These are phyloP conservation scores for Lanmaoa rubissima DNA, from an alignment of 768 basidiomycete species.

Conservation along the genomic window DNA sequence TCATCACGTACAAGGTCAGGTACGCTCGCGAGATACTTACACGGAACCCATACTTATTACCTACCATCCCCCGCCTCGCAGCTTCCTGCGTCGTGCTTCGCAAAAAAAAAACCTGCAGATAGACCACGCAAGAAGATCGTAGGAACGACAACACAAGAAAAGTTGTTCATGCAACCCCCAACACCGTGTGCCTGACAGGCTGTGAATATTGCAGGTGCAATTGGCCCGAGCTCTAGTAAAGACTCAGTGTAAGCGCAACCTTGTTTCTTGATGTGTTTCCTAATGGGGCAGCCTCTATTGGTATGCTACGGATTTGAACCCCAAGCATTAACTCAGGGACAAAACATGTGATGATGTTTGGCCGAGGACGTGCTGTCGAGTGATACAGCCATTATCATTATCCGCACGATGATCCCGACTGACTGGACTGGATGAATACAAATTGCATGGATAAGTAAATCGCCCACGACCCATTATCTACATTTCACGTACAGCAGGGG, in stretches of 20 bases:
- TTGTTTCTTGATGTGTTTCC: background rate
- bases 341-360: background rate
- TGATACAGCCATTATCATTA: background rate
- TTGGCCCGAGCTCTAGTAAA: background rate
- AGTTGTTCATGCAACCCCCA: background rate
- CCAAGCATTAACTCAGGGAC: background rate
- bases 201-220: background rate
- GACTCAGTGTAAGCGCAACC: background rate
- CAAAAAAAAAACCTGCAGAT: background rate
- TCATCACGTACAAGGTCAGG: background rate
- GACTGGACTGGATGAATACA: background rate
- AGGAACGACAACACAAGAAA: background rate
- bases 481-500: background rate
- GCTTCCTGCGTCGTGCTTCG: background rate
- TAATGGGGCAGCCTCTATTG: background rate
- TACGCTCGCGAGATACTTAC: background rate
- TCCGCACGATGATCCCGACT: background rate
- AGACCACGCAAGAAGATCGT: background rate
- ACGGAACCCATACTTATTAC: background rate
- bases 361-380: no score
- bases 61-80: background rate
- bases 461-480: no score
- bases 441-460: no score
- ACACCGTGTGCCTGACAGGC: background rate
- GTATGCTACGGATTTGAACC: background rate